phyloP scores from a whole-genome alignment of 208 protist species.

The Leishmania amazonensis region DNA sequence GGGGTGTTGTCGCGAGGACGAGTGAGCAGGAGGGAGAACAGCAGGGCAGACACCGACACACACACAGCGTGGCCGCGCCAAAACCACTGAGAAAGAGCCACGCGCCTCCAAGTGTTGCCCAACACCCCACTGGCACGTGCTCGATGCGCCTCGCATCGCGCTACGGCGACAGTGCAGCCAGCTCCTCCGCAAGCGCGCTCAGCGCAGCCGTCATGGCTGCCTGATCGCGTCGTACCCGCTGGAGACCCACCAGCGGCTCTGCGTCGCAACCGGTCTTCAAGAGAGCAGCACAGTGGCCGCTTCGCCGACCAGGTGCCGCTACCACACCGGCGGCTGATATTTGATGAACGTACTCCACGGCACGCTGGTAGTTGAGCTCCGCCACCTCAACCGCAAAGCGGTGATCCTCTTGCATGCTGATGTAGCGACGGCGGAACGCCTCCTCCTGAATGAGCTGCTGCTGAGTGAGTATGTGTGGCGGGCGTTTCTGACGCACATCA shows the following conservation, averaged over 20 bases:
- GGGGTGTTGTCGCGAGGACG: neutral
- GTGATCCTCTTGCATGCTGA: constrained; percentile 33
- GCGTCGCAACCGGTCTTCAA: neutral
- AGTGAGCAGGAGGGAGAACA: neutral
- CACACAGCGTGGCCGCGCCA: neutral
- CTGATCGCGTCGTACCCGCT: constrained; percentile 19
- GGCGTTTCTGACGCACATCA: neutral
- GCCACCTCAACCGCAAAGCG: constrained; percentile 20
- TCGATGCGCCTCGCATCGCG: neutral
- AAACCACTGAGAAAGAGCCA: neutral
- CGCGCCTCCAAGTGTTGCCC: neutral
- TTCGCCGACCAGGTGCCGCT: neutral
- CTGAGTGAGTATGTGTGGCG: constrained; percentile 18
- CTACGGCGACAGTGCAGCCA: neutral
- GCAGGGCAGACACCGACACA: neutral
- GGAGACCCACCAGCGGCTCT: constrained; percentile 14
- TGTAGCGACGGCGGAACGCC: constrained; percentile 29
- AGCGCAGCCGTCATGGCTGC: constrained; percentile 18
- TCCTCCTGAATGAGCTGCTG: constrained; percentile 34
- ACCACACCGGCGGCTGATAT: neutral
- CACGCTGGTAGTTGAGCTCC: constrained; percentile 33
- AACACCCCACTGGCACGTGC: neutral
- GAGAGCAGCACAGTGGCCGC: neutral
- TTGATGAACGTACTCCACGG: constrained; percentile 15
- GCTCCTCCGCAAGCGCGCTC: neutral